Conservation (phyloP, 2,329 filamentous ascomycete species). For the Fusarium sp. region DNA sequence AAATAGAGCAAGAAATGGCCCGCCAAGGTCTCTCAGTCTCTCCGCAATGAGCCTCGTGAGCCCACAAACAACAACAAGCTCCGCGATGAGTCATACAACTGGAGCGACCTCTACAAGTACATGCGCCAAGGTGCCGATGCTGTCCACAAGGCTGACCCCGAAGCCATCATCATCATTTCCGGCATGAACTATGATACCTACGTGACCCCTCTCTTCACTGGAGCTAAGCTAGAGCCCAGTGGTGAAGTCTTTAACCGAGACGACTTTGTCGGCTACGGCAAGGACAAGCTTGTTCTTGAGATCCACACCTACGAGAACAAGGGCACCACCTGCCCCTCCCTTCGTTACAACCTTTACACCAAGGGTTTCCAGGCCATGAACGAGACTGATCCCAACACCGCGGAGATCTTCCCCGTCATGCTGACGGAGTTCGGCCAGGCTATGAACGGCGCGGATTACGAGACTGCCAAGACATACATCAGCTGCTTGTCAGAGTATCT, state of each 20-base stretch:
- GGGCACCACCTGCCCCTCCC: conserved; percentile 61
- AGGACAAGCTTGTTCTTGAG: conserved; percentile 70
- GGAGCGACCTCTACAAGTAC: conserved; percentile 68
- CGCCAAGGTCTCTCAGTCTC: conserved; percentile 49
- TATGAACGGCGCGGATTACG: conserved; percentile 62
- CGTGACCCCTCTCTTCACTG: conserved; percentile 64
- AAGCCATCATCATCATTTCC: conserved; percentile 70
- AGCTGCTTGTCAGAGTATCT: conserved; percentile 65
- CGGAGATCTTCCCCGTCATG: conserved; percentile 57
- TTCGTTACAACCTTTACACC: conserved; percentile 62
- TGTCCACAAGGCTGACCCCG: conserved; percentile 64
- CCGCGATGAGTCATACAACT: conserved; percentile 62
- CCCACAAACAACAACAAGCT: conserved; percentile 53
- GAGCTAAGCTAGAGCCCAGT: conserved; percentile 62
- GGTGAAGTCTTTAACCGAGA: conserved; percentile 58
- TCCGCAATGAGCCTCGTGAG: conserved; percentile 67
- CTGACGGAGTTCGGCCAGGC: conserved; percentile 68
- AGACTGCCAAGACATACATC: conserved; percentile 60
- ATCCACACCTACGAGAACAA: conserved; percentile 71
- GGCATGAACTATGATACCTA: conserved; percentile 70
- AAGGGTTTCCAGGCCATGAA: conserved; percentile 68
- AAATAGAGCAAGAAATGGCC: conserved; percentile 28
- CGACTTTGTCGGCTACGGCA: conserved; percentile 63
- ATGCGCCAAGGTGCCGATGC: conserved; percentile 62
- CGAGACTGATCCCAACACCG: conserved; percentile 50